Conservation (phyloP, 805 yeast genomes). For the Candida wancherniae region DNA sequence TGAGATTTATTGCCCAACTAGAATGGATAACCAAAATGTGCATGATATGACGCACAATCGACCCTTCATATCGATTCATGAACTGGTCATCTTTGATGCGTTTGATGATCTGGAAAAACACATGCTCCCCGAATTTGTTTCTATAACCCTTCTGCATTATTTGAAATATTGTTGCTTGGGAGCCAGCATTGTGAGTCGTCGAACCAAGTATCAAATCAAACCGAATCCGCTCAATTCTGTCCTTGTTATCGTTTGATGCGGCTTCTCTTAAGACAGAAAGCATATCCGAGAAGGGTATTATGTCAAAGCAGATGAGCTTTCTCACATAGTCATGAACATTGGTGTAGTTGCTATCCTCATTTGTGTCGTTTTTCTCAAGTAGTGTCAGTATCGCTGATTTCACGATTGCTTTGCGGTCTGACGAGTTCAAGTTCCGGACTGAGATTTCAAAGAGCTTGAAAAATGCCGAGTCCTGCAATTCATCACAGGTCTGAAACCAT, state of each 20-base stretch:
- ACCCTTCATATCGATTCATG: too few species aligned
- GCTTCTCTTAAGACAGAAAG: slow-evolving; percentile 10
- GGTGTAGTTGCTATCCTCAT: too few species aligned
- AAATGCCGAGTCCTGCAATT: slow-evolving; percentile 12
- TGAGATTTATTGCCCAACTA: too few species aligned
- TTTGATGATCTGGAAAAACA: slow-evolving; percentile 13
- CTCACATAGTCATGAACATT: slow-evolving; percentile 14
- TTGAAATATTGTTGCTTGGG: slow-evolving; percentile 13
- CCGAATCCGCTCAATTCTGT: neutral
- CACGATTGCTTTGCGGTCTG: neutral
- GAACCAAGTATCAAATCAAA: slow-evolving; percentile 6
- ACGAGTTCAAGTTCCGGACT: too few species aligned
- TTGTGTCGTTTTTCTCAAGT: too few species aligned
- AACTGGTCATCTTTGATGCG: slow-evolving; percentile 5
- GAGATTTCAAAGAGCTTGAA: slow-evolving; percentile 16
- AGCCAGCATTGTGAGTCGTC: too few species aligned
- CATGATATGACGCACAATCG: too few species aligned
- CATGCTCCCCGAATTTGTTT: slow-evolving; percentile 8
- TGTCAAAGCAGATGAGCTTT: slow-evolving; percentile 16
- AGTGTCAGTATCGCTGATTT: neutral
- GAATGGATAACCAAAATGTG: too few species aligned
- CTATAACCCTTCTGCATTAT: slow-evolving; percentile 13
- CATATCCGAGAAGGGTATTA: slow-evolving; percentile 15
- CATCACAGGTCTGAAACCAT: slow-evolving; percentile 8
- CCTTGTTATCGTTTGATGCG: slow-evolving; percentile 1